phyloP scores from a whole-genome alignment of 2,329 filamentous ascomycete genomes.

The Venturiaceae sp. region DNA sequence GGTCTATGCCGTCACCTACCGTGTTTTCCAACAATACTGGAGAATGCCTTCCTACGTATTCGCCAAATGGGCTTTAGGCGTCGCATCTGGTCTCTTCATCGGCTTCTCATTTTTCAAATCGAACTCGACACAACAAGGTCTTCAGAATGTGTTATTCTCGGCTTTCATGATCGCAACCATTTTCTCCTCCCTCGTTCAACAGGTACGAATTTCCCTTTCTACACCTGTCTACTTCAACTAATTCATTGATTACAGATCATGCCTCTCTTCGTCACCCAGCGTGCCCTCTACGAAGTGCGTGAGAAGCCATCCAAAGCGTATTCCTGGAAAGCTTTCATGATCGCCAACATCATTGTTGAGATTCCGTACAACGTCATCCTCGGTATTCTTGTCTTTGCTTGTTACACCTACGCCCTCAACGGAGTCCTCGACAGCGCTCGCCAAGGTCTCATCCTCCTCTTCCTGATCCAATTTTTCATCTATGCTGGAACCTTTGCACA shows the following conservation, averaged over 20 bases:
- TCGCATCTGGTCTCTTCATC: constrained; percentile 16
- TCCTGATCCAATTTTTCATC: constrained; percentile 56
- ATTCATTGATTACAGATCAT: constrained; percentile 34
- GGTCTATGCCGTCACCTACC: constrained; percentile 24
- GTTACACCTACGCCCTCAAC: neutral
- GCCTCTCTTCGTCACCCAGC: constrained; percentile 37
- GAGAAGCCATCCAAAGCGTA: constrained; percentile 60
- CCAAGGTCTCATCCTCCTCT: constrained; percentile 56
- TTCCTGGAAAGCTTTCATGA: constrained; percentile 58
- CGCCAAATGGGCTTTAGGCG: constrained; percentile 14
- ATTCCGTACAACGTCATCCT: constrained; percentile 56
- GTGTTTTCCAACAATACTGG: constrained; percentile 37
- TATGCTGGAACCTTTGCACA: constrained; percentile 65
- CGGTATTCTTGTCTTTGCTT: constrained; percentile 50
- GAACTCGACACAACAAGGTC: constrained; percentile 25
- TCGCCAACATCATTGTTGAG: constrained; percentile 63
- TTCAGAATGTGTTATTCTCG: constrained; percentile 37
- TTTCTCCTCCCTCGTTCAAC: constrained; percentile 25
- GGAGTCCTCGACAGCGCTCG: constrained; percentile 38
- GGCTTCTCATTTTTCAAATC: constrained; percentile 33
- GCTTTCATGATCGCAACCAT: constrained; percentile 41
- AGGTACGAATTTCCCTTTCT: constrained; percentile 20
- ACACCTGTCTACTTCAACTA: neutral
- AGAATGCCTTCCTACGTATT: constrained; percentile 33
- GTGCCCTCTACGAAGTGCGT: constrained; percentile 47